Base-by-base conservation (phyloP, 139 green algal species). In the Auxenochlorella pyrenoidosa region DNA sequence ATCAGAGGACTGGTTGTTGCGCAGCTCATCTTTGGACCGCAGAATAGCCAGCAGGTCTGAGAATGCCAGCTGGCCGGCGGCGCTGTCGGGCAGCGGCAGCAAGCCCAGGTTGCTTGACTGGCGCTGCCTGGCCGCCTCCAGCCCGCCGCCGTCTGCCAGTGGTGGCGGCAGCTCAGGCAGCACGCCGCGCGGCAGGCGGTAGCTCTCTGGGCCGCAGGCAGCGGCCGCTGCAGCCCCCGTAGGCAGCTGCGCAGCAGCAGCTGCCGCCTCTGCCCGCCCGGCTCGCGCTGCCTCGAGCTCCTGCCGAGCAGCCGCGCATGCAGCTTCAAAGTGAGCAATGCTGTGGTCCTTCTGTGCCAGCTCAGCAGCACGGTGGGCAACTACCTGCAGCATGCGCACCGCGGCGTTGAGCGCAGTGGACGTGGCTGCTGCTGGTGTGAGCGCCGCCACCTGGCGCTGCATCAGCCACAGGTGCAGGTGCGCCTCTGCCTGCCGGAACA, bases 391-490 rank as follows among this genome's bases (percentile, higher is more conserved):
- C 88, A 93, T 91, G 16, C 68, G 63, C 83, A 91, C 89, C 75
- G 79, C 82, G 13, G 76, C 79, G 34, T 77, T 89, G 13, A 91
- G 32, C 22, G 4, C 32, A 3, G 34, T 21, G 24, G 85, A 44
- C 15, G 63, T 82, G 82, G 87, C 83, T 34, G 72, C 76, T 5
- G 41, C n/a, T 15, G 72, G 75, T 0, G n/a, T 36, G 26, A 90
- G 16, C 36, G 77, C 43, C 24, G 28, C 24, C n/a, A 86, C 58
- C 75, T 92, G 76, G 13, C 68, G 70, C 36, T 58, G 59, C 47
- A 90, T 68, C 70, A 94, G 79, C 89, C 91, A 93, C 41, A 93
- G 85, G 15, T 91, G 76, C 30, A 93, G 73, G 79, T 91, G 86
- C 0, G 84, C 68, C 70, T 90, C 34, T 44, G 87, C 75, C 26